These are phyloP conservation scores for Penicillium psychrofluorescens DNA, from an alignment of 495 filamentous ascomycete genomes.

Conservation along the genomic window DNA sequence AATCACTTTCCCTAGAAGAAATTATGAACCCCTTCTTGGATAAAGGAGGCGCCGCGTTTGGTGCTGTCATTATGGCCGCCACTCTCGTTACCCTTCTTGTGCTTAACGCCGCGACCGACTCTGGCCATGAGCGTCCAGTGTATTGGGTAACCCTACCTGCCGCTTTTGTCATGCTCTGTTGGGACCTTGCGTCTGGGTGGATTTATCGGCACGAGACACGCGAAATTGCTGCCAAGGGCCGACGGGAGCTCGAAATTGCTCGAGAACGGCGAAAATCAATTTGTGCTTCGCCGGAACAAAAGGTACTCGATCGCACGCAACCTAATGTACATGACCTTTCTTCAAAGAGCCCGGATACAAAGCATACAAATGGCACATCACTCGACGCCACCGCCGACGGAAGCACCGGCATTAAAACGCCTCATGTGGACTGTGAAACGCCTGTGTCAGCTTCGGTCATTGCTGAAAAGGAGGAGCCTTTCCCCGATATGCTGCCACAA, in stretches of 20 bases:
- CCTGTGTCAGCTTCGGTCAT: slow-evolving; percentile 4
- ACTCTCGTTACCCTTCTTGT: slow-evolving; percentile 52
- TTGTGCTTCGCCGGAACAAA: slow-evolving; percentile 2
- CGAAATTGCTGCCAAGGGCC: slow-evolving; percentile 48
- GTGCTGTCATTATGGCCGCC: slow-evolving; percentile 51
- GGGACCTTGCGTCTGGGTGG: slow-evolving; percentile 55
- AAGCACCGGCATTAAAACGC: not conserved
- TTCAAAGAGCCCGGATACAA: not conserved
- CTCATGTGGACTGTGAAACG: not conserved
- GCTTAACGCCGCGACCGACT: slow-evolving; percentile 48
- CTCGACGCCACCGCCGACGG: not conserved
- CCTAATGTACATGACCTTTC: not conserved
- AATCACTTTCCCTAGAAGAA: slow-evolving; percentile 53
- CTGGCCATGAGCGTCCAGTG: slow-evolving; percentile 28
- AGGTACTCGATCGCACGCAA: not conserved
- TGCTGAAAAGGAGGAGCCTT: slow-evolving; percentile 3
- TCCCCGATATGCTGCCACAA: slow-evolving; percentile 1
- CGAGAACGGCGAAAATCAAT: slow-evolving; percentile 23
- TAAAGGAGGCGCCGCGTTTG: slow-evolving; percentile 52
- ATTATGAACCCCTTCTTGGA: slow-evolving; percentile 67
- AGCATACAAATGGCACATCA: not conserved
- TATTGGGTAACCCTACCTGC: slow-evolving; percentile 58
- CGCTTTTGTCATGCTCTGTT: slow-evolving; percentile 55
- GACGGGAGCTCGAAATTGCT: slow-evolving; percentile 40
- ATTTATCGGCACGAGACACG: slow-evolving; percentile 48